Evolutionary conservation across 2,329 filamentous ascomycete genomes (phyloP).

Genomic region (Hypoxylon sp.): DNA sequence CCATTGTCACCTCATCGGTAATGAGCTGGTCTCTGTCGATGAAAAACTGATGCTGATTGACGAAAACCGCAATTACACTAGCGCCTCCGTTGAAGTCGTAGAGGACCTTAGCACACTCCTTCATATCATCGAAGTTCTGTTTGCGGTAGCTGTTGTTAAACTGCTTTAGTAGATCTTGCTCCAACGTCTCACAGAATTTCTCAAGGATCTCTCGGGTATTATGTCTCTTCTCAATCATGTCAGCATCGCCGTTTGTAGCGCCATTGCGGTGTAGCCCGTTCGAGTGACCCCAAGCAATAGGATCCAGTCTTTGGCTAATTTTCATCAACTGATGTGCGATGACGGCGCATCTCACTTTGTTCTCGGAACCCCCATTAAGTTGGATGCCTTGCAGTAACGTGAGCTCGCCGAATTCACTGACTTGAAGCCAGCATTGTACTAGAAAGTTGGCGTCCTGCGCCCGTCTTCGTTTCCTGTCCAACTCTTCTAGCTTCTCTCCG

Average conservation of each 20-base stretch:
- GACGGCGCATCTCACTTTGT: constrained; percentile 93
- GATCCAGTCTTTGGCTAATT: constrained; percentile 92
- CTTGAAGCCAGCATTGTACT: constrained; percentile 96
- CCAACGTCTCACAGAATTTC: constrained; percentile 94
- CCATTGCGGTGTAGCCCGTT: constrained; percentile 69
- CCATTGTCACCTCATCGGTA: constrained; percentile 84
- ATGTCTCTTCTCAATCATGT: constrained; percentile 62
- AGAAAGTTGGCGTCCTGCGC: constrained; percentile 95
- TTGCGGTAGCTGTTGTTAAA: constrained; percentile 97
- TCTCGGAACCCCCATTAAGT: constrained; percentile 86
- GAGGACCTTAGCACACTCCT: constrained; percentile 93
- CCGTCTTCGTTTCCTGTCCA: constrained; percentile 90
- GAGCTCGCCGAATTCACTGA: constrained; percentile 89
- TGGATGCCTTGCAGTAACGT: constrained; percentile 91
- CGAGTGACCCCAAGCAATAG: constrained; percentile 76
- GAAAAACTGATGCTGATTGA: constrained; percentile 99
- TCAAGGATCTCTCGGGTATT: constrained; percentile 92
- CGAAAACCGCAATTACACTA: constrained; percentile 95
- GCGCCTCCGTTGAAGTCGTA: constrained; percentile 96
- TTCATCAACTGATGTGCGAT: constrained; percentile 94
- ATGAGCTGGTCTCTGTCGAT: constrained; percentile 95
- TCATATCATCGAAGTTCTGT: constrained; percentile 98
- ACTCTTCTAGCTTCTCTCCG: constrained; percentile 91
- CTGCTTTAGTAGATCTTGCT: constrained; percentile 94
- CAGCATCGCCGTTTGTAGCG: constrained; percentile 63